Conservation (phyloP, 2,329 filamentous ascomycete species). For the Raffaelea arxii region DNA sequence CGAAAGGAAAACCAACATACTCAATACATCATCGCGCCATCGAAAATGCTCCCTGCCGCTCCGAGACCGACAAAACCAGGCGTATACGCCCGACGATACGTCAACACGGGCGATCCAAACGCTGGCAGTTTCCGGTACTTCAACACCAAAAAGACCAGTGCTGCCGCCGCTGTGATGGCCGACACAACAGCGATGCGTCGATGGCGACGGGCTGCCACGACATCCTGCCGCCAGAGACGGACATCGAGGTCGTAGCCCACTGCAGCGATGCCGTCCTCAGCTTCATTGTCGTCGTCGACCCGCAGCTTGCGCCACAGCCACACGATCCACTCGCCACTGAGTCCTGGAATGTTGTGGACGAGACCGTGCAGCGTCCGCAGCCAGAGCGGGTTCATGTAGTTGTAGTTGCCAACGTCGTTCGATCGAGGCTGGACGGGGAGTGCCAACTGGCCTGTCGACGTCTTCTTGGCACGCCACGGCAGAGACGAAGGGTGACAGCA, state of each 20-base stretch:
- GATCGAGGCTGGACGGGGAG: no score
- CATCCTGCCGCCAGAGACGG: neutral
- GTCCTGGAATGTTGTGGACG: constrained; percentile 20
- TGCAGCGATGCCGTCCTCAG: neutral
- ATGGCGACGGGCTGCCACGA: constrained; percentile 13
- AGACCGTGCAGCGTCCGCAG: constrained; percentile 21
- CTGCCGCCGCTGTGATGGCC: constrained; percentile 26
- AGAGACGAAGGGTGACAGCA: no score
- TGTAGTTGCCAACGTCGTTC: no score
- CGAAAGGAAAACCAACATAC: no score
- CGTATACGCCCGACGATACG: constrained; percentile 27
- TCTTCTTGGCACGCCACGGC: no score
- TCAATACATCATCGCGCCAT: no score
- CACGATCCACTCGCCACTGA: constrained; percentile 23
- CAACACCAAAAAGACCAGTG: constrained; percentile 26
- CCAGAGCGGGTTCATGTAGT: constrained; percentile 7
- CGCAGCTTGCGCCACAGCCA: constrained; percentile 14
- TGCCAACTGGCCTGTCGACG: no score
- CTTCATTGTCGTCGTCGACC: constrained; percentile 15
- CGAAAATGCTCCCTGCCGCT: no score
- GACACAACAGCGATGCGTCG: constrained; percentile 22
- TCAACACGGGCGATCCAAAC: constrained; percentile 34
- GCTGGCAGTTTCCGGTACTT: constrained; percentile 30
- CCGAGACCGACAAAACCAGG: constrained; percentile 6
- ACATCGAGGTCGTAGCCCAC: constrained; percentile 5